These are phyloP conservation scores for Aspergillus sp. DNA, from an alignment of 2,329 filamentous ascomycete species.

Conservation along the genomic window DNA sequence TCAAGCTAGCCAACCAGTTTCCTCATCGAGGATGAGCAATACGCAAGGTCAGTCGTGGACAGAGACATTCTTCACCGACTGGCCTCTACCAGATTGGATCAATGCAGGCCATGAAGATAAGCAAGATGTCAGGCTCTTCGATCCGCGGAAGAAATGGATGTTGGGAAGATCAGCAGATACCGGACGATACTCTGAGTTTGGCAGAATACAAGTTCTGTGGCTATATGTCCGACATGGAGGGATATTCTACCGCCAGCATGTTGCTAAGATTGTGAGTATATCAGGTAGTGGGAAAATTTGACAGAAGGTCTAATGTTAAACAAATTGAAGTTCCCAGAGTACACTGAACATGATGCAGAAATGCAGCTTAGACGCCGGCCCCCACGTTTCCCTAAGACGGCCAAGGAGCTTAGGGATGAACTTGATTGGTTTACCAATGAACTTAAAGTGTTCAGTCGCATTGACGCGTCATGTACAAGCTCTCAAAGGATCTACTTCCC, in stretches of 20 bases:
- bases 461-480: conserved; percentile 5
- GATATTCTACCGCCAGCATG: neutral
- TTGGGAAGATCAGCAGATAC: neutral
- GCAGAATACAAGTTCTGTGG: neutral
- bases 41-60: neutral
- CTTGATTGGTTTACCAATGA: neutral
- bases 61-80: neutral
- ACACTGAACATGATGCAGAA: neutral
- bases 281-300: neutral
- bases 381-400: neutral
- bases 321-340: neutral
- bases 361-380: neutral
- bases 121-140: neutral
- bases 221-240: neutral
- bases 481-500: conserved; percentile 8
- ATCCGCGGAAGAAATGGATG: neutral
- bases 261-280: neutral
- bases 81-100: neutral
- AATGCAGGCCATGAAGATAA: neutral
- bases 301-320: neutral
- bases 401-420: neutral
- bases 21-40: neutral
- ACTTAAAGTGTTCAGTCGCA: neutral
- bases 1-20: too few relatives aligned
- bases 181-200: neutral